Base-by-base conservation (phyloP, 768 basidiomycete genomes). In the Sarcodon sp. region DNA sequence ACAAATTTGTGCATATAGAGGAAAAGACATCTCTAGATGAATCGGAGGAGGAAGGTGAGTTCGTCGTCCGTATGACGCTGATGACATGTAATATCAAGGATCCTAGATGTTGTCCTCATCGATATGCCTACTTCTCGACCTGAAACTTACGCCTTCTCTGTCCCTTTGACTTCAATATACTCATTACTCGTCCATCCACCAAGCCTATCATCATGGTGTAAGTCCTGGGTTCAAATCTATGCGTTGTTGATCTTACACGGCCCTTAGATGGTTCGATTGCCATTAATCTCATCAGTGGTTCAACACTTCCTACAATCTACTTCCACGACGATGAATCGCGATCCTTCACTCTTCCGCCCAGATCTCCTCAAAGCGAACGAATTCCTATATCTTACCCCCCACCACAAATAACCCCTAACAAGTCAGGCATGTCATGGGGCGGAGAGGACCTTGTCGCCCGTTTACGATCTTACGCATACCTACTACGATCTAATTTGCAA, bases 261-360 rank as follows among this genome's bases (percentile, higher is more conserved):
- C 41, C 45, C 50, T 41, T 57, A 93, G 87, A 92, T 59, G 92
- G 92, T 5, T 85, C 86, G 15, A 76, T 93, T 52, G 87, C 81
- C 35, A 78, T 98, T 51, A 94, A 94, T 62, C 80, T 90, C 49
- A 87, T 83, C 53, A 87, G 80, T 54, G 84, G 86, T 32, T 78
- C 83, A 45, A 87, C 91, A 1, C 72, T 96, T 0, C 89, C 92
- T 0, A 89, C 87, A 0, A 75, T 99, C 2, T 80, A 92, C 64
- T 98, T 98, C 64, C 96, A 98, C 62, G 96, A 98, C 59, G 93
- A 98, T 56, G 93, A 97, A 62, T 93, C 91, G 0, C 77, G 77
- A 33, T 92, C 91, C 4, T 79, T 80, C 60, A 76, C 76, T 3
- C 62, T 77, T 46, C 58, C 63, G 9, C 59, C 59, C 35, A 67